phyloP scores from a whole-genome alignment of 1,139 yeast genomes.

The Arxiozyma slooffiae region DNA sequence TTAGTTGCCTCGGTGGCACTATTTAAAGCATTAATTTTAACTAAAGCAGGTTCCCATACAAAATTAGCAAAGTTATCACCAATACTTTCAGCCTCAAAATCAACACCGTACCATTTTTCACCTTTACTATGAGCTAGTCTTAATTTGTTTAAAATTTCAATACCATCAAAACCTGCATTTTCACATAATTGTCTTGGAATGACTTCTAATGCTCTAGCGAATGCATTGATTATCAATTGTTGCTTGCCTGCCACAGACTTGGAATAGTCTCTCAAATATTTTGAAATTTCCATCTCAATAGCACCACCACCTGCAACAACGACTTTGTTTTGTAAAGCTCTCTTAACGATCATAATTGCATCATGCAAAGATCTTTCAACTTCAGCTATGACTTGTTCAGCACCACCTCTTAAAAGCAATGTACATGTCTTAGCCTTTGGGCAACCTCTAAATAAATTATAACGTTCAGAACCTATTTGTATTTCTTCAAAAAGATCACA shows the following conservation, averaged over 20 bases:
- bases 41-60: constrained; percentile 97
- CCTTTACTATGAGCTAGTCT: constrained; percentile 94
- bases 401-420: constrained; percentile 88
- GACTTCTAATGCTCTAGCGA: constrained; percentile 88
- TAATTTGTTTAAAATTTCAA: constrained; percentile 78
- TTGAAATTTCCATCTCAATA: constrained; percentile 92
- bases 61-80: constrained; percentile 78
- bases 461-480: constrained; percentile 93
- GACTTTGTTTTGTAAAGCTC: constrained; percentile 77
- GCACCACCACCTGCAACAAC: constrained; percentile 99
- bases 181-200: constrained; percentile 97
- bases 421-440: constrained; percentile 92
- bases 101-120: constrained; percentile 85
- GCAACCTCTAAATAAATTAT: constrained; percentile 85
- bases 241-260: constrained; percentile 90
- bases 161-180: constrained; percentile 95
- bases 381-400: constrained; percentile 96
- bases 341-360: constrained; percentile 95
- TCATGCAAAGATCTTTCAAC: constrained; percentile 96
- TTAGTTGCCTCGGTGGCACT: constrained; percentile 97
- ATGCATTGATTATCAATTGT: constrained; percentile 82
- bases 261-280: constrained; percentile 75
- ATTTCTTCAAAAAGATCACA: constrained; percentile 83
- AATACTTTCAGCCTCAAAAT: constrained; percentile 72
- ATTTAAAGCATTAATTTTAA: constrained; percentile 84